Percentiles rank a stretch among this genome's conserved stretches.
Evolutionary conservation across 352 stramenopile genomes (phyloP).

Genomic region (Globisporangium barbulae): DNA sequence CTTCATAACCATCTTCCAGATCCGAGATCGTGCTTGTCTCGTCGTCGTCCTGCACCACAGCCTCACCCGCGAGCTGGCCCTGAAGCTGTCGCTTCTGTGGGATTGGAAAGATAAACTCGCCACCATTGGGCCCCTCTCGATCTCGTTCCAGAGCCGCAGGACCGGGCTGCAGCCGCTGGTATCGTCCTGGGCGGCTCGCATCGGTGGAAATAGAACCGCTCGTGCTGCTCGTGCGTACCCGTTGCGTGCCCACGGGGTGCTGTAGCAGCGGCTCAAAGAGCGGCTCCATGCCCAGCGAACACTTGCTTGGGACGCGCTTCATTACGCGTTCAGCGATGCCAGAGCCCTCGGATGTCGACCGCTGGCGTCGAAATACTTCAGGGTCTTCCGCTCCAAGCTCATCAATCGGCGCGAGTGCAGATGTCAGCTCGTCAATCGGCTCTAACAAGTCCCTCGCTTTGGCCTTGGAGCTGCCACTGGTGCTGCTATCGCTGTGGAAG

Average conservation of each 20-base stretch:
- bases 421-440: neutral
- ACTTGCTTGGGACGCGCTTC: constrained; percentile 29
- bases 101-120: constrained; percentile 22
- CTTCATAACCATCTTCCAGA: constrained; percentile 6
- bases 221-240: neutral
- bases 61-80: constrained; percentile 36
- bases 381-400: constrained; percentile 10
- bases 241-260: constrained; percentile 58
- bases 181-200: neutral
- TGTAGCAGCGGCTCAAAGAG: constrained; percentile 76
- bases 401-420: constrained; percentile 9
- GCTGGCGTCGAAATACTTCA: constrained; percentile 15
- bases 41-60: constrained; percentile 25
- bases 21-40: constrained; percentile 17
- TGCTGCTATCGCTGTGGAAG: neutral
- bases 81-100: constrained; percentile 43
- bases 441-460: neutral
- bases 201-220: neutral
- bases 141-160: constrained; percentile 13
- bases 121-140: neutral
- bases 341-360: constrained; percentile 20
- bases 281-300: constrained; percentile 61
- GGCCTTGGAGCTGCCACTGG: constrained; percentile 1
- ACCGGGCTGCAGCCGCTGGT: constrained; percentile 1
- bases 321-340: constrained; percentile 8